phyloP scores from a whole-genome alignment of 192 early-diverging fungal species.

The Cetraspora pellucida region DNA sequence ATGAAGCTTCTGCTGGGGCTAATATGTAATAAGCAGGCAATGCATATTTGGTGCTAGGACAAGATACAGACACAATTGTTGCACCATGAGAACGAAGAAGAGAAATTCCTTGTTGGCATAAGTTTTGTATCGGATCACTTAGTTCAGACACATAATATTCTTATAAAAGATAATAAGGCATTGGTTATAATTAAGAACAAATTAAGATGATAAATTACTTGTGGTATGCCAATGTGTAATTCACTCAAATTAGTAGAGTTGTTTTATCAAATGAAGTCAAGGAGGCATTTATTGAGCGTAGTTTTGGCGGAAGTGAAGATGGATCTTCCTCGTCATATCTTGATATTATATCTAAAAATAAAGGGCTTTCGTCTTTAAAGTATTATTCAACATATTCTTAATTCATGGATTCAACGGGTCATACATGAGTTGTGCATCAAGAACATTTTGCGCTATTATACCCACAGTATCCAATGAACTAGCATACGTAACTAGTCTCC shows the following conservation, averaged over 20 bases:
- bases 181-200: slow-evolving; percentile 22
- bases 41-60: slow-evolving; percentile 70
- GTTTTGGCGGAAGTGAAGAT: slow-evolving; percentile 55
- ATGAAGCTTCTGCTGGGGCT: slow-evolving; percentile 87
- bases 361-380: too few relatives aligned
- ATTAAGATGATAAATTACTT: slow-evolving; percentile 34
- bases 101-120: slow-evolving; percentile 65
- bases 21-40: slow-evolving; percentile 88
- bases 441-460: slow-evolving; percentile 65
- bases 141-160: slow-evolving; percentile 83
- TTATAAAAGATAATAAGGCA: slow-evolving; percentile 26
- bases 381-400: background rate
- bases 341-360: slow-evolving; percentile 54
- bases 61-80: slow-evolving; percentile 65
- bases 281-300: slow-evolving; percentile 40
- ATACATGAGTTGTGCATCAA: slow-evolving; percentile 58
- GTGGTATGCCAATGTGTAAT: slow-evolving; percentile 67
- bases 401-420: slow-evolving; percentile 43
- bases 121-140: slow-evolving; percentile 47
- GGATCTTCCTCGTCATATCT: slow-evolving; percentile 63
- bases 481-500: slow-evolving; percentile 83
- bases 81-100: slow-evolving; percentile 64
- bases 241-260: slow-evolving; percentile 44
- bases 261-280: slow-evolving; percentile 10
- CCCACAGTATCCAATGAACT: slow-evolving; percentile 90